These are phyloP conservation scores for Claviceps africana DNA, from an alignment of 2,329 filamentous ascomycete genomes.

Conservation along the genomic window DNA sequence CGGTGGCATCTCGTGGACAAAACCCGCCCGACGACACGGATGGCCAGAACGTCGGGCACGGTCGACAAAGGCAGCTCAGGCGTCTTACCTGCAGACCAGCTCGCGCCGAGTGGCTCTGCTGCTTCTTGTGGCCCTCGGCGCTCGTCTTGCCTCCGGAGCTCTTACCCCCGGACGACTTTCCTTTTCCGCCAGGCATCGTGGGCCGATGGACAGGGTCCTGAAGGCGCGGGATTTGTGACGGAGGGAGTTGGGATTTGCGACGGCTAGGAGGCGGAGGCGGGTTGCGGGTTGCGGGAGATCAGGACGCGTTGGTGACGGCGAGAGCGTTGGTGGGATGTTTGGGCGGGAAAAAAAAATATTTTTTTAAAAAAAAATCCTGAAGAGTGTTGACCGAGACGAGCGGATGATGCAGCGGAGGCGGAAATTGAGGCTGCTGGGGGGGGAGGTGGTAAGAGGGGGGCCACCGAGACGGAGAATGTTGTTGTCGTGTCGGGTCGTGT, in stretches of 20 bases:
- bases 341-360: neutral
- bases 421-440: neutral
- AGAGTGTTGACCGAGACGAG: neutral
- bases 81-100: slow-evolving; percentile 76
- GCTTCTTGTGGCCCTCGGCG: slow-evolving; percentile 61
- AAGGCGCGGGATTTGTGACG: neutral
- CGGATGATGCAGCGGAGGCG: slow-evolving; percentile 5
- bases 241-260: neutral
- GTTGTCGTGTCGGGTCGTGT: neutral
- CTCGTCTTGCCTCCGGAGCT: slow-evolving; percentile 64
- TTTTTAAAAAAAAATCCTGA: no score
- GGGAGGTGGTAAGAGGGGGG: no score
- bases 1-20: neutral
- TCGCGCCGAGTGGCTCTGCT: slow-evolving; percentile 89
- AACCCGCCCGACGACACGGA: neutral
- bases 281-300: slow-evolving; percentile 2
- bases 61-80: slow-evolving; percentile 11
- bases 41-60: slow-evolving; percentile 1
- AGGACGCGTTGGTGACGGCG: neutral
- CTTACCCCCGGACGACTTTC: slow-evolving; percentile 84
- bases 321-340: neutral
- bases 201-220: neutral
- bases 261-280: slow-evolving; percentile 2
- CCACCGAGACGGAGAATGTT: neutral
- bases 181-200: slow-evolving; percentile 73